Conservation (phyloP, 164 flowering plant species). For the Tetracentron sinense region DNA sequence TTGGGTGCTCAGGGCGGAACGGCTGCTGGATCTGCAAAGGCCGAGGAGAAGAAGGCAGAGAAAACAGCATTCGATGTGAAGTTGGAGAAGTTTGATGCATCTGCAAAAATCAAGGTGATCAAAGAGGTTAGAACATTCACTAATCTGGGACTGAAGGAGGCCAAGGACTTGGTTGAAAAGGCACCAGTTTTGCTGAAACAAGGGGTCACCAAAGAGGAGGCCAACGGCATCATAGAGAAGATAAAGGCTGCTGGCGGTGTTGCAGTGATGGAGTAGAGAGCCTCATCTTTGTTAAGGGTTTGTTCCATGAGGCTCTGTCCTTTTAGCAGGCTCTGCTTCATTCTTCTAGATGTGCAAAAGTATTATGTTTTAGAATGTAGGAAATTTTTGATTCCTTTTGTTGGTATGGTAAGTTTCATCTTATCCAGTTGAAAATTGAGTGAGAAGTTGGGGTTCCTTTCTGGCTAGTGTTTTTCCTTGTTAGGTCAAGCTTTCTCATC, state of each 20-base stretch:
- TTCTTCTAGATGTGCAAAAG: too few species aligned
- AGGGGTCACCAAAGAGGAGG: slow-evolving; percentile 31
- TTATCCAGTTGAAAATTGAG: too few species aligned
- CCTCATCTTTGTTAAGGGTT: too few species aligned
- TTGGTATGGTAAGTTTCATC: too few species aligned
- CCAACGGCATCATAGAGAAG: slow-evolving; percentile 23
- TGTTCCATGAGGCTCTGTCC: too few species aligned
- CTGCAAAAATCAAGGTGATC: slow-evolving; percentile 26
- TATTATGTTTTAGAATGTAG: too few species aligned
- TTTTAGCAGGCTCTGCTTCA: too few species aligned
- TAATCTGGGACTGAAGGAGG: slow-evolving; percentile 33
- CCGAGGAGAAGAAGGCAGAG: slow-evolving; percentile 19
- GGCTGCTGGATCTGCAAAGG: slow-evolving; percentile 30
- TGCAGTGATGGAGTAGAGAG: slow-evolving; percentile 30
- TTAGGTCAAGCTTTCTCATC: too few species aligned
- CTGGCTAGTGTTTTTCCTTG: too few species aligned
- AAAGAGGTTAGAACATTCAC: slow-evolving; percentile 31
- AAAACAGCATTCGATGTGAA: slow-evolving; percentile 29
- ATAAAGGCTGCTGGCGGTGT: slow-evolving; percentile 28
- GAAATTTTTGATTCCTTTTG: too few species aligned
- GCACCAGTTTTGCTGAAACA: slow-evolving; percentile 27
- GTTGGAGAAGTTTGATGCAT: too few species aligned
- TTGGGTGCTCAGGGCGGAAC: slow-evolving; percentile 40
- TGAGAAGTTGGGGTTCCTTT: too few species aligned
- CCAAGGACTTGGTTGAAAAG: slow-evolving; percentile 34